Percentiles rank a stretch among this genome's conserved stretches.
Evolutionary conservation across 345 rosid species (phyloP).

Genomic region (Salix viminalis): DNA sequence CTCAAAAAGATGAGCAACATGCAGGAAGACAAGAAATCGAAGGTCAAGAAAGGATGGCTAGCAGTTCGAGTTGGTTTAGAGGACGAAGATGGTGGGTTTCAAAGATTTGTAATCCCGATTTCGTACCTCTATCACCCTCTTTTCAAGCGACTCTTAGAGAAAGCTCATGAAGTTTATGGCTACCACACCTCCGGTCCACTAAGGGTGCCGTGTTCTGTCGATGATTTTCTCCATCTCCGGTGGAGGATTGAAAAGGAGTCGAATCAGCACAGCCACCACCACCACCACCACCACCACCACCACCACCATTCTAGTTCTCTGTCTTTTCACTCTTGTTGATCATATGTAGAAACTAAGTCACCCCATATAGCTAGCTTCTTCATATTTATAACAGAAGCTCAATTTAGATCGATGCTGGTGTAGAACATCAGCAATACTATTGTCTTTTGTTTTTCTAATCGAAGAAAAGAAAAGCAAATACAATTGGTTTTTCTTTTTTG

Average conservation of each 20-base stretch:
- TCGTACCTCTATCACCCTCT: constrained; percentile 48
- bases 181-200: constrained; percentile 40
- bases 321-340: constrained; percentile 37
- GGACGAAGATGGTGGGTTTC: constrained; percentile 27
- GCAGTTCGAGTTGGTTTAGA: constrained; percentile 42
- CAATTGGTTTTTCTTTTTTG: neutral
- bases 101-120: constrained; percentile 38
- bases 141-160: constrained; percentile 35
- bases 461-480: neutral
- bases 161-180: constrained; percentile 39
- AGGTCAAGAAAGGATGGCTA: constrained; percentile 48
- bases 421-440: neutral
- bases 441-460: neutral
- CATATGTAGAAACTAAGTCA: neutral
- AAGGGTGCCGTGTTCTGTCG: constrained; percentile 43
- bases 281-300: neutral
- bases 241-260: constrained; percentile 40
- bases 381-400: neutral
- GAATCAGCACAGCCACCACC: neutral
- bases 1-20: neutral
- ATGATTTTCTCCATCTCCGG: constrained; percentile 40
- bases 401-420: too few relatives aligned
- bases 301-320: constrained; percentile 24
- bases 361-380: neutral
- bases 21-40: constrained; percentile 21